These are phyloP conservation scores for Strobilomyces confusus DNA, from an alignment of 768 basidiomycete genomes.

Conservation along the genomic window DNA sequence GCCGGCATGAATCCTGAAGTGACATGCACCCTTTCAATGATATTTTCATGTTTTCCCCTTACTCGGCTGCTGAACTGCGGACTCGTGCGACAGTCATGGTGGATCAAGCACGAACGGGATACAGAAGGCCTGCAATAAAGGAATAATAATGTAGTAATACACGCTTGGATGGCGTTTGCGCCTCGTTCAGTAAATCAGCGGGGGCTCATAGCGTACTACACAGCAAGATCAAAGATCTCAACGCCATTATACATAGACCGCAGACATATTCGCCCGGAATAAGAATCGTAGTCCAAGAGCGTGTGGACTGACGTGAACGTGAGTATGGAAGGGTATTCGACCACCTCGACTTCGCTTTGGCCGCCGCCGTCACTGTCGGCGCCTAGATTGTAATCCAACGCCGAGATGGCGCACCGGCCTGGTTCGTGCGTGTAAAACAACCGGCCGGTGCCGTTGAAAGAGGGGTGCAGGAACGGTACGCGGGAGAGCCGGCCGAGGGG, in stretches of 20 bases:
- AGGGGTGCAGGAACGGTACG: slow-evolving; percentile 1
- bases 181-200: background rate
- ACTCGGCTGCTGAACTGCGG: no score
- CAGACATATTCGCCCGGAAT: slow-evolving; percentile 17
- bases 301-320: background rate
- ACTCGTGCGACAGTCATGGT: no score
- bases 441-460: no score
- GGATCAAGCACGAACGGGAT: no score
- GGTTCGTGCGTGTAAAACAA: background rate
- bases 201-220: background rate
- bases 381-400: slow-evolving; percentile 13
- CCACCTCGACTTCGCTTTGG: background rate
- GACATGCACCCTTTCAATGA: no score
- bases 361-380: background rate
- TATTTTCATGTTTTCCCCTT: no score
- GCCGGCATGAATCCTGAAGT: no score
- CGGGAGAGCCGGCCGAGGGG: background rate
- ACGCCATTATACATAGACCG: background rate
- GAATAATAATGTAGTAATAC: no score
- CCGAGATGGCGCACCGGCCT: background rate
- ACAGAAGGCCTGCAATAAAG: no score
- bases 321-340: slow-evolving; percentile 8
- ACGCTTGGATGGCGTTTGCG: no score
- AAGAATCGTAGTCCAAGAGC: slow-evolving; percentile 20
- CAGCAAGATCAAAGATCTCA: slow-evolving; percentile 16